phyloP scores from a whole-genome alignment of 1,284 basidiomycete species.

The Ganoderma leucocontextum region DNA sequence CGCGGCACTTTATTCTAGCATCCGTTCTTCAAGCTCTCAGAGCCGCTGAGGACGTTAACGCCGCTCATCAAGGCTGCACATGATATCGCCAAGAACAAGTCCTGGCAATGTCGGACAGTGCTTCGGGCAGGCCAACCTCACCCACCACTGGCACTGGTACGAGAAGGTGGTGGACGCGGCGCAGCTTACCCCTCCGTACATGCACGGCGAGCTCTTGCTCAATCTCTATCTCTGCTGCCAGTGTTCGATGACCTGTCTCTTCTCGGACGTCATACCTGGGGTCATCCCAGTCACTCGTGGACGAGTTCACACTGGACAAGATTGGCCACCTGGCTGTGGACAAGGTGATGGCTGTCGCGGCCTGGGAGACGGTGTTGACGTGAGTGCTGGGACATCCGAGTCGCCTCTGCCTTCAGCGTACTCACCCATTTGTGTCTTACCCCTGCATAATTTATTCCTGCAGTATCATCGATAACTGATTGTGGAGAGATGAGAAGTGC shows the following conservation, averaged over 20 bases:
- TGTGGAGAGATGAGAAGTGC: conserved; percentile 75
- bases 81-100: conserved; percentile 81
- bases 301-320: conserved; percentile 53
- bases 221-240: conserved; percentile 86
- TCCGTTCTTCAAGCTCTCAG: conserved; percentile 88
- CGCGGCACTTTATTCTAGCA: conserved; percentile 56
- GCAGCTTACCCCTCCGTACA: conserved; percentile 69
- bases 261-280: conserved; percentile 73
- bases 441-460: neutral
- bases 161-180: conserved; percentile 69
- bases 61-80: conserved; percentile 95
- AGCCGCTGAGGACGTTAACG: conserved; percentile 86
- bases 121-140: conserved; percentile 61
- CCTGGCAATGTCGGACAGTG: no score
- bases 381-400: conserved; percentile 46
- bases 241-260: conserved; percentile 75
- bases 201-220: conserved; percentile 65
- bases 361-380: conserved; percentile 74
- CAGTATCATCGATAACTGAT: conserved; percentile 72
- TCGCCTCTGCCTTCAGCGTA: neutral
- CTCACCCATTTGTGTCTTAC: neutral
- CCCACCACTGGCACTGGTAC: conserved; percentile 84
- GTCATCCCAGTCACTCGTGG: conserved; percentile 66
- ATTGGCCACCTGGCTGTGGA: conserved; percentile 48
- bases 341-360: conserved; percentile 56